Evolutionary conservation across 805 yeast genomes (phyloP), one percentile per base, ranked within the genome.

Genomic region (Zygoascus ofunaensis): DNA sequence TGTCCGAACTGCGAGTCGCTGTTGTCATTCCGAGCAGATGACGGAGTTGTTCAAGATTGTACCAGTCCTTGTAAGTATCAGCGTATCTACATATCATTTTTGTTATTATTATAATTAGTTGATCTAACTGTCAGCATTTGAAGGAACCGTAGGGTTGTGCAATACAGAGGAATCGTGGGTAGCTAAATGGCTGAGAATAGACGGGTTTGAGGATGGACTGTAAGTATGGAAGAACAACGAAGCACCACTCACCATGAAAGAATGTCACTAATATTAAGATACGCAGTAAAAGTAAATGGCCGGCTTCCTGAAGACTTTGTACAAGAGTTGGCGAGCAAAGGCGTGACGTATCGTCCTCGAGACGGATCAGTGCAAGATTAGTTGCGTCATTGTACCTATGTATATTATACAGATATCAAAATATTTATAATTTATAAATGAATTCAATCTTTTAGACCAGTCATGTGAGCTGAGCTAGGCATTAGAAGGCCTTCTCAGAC

Each of bases 1-100:
- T 90, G 98, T 64, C 97, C 98, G 12, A 90, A 90, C 70, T 90
- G 98, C 67, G 97, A 87, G 57, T 79, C 89, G 43, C 77, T 90
- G 23, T 72, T 90, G 56, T 87, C 83, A 53, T 78, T 74, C 56
- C 74, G 72, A 39, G 82, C 79, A 56, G 96, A 92, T 56, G 94
- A 87, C 42, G 79, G 82, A 17, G 76, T 86, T 32, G 83, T 84
- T 41, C 82, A 80, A 59, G 95, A 87, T 58, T 87, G 95, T 63
- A 92, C 97, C 4, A 87, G 96, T 17, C 97, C 97, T 34, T 79
- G 66, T 62, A 54, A 44, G 65, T 49, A 12, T 15, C 22, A 4
- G 30, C 10, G 19, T 2, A n/a, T n/a, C 20, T 12, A n/a, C 14
- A 17, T 14, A 8, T 3, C 2, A 26, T 30, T 12, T 22, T 37